phyloP scores from a whole-genome alignment of 1,284 basidiomycete species.

The Puccinia novopanici region DNA sequence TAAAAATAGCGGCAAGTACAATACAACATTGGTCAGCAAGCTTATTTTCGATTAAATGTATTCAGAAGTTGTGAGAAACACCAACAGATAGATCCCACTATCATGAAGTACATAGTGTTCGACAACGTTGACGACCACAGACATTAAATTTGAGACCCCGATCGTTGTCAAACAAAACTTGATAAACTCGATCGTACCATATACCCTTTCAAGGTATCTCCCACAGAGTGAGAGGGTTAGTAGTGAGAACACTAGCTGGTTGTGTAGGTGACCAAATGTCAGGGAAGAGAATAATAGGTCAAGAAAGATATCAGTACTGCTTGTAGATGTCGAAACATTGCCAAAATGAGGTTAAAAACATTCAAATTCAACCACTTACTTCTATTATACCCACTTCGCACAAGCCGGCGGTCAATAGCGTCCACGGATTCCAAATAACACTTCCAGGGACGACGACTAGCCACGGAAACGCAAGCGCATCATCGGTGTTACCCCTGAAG shows the following conservation, averaged over 20 bases:
- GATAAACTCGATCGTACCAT: constrained; percentile 81
- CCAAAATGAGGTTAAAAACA: background rate
- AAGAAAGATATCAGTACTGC: background rate
- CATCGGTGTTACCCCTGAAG: constrained; percentile 61
- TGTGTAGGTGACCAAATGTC: constrained; percentile 52
- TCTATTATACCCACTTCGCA: constrained; percentile 82
- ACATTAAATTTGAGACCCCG: constrained; percentile 81
- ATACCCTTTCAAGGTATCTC: constrained; percentile 87
- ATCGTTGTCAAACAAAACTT: constrained; percentile 81
- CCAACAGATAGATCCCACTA: constrained; percentile 37
- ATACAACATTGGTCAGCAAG: constrained; percentile 60
- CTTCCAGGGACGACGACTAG: constrained; percentile 80
- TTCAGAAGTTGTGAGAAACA: background rate
- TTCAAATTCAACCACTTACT: constrained; percentile 64
- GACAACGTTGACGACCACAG: constrained; percentile 77
- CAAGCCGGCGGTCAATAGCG: constrained; percentile 79
- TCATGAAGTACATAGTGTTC: constrained; percentile 63
- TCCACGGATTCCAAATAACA: constrained; percentile 88
- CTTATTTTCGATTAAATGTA: constrained; percentile 64
- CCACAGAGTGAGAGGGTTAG: constrained; percentile 78
- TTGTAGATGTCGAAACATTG: background rate
- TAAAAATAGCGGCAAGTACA: constrained; percentile 7
- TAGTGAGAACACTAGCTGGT: constrained; percentile 74
- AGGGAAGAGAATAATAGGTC: constrained; percentile 11
- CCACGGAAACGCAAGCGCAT: constrained; percentile 67